Evolutionary conservation across 2,329 filamentous ascomycete species (phyloP).

Genomic region (Sporothrix variecibatus): DNA sequence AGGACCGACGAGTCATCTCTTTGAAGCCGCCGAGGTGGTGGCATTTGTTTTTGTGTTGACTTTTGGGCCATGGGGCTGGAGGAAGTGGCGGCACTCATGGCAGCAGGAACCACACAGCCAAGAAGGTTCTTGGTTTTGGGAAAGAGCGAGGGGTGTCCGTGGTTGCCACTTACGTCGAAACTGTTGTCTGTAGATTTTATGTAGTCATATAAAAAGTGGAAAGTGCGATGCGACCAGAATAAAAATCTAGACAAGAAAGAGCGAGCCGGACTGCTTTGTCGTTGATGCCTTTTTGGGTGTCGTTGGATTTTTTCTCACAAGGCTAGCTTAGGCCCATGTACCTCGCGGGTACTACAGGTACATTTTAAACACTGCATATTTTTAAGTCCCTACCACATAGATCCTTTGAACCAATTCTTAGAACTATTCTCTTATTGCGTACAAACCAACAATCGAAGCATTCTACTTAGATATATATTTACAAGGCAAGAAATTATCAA

Average conservation of each 20-base stretch:
- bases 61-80: not conserved
- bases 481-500: not conserved
- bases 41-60: not conserved
- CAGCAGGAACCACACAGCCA: not conserved
- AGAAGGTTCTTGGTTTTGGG: not conserved
- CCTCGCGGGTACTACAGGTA: not conserved
- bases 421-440: too few species aligned
- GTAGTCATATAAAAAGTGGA: not conserved
- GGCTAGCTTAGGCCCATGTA: not conserved
- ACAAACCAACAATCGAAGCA: too few species aligned
- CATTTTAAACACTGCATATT: too few species aligned
- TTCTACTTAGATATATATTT: not conserved
- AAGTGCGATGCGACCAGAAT: not conserved
- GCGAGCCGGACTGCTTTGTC: not conserved
- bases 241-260: not conserved
- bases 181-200: not conserved
- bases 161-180: not conserved
- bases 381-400: not conserved
- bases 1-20: slow-evolving; percentile 38
- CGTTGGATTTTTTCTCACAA: slow-evolving; percentile 18
- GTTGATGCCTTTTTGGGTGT: not conserved
- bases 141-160: not conserved
- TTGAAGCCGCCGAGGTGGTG: not conserved
- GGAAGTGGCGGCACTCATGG: slow-evolving; percentile 13
- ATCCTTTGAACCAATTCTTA: too few species aligned